Evolutionary conservation across 106 monocot genomes (phyloP).

Genomic region (Apostasia ramifera): DNA sequence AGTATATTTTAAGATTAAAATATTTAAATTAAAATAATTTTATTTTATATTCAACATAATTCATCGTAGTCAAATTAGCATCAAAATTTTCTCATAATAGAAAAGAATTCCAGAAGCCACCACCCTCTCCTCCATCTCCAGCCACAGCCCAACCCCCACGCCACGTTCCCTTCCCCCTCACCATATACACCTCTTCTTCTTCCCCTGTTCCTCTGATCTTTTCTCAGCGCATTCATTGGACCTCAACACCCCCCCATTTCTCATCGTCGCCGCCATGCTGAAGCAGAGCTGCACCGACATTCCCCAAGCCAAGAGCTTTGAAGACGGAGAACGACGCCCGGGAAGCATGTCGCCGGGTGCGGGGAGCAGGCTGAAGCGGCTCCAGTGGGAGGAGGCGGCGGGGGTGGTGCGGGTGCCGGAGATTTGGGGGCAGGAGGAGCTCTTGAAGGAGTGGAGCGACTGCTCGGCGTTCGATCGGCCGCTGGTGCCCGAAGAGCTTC

Average conservation of each 20-base stretch:
- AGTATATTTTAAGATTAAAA: too few species aligned
- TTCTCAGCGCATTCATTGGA: too few species aligned
- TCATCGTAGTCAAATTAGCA: too few species aligned
- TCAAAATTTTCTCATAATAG: too few species aligned
- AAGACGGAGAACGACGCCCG: not conserved
- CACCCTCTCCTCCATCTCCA: not conserved
- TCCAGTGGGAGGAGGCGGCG: constrained; percentile 30
- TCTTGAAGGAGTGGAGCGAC: constrained; percentile 39
- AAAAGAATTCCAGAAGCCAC: too few species aligned
- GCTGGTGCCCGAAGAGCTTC: constrained; percentile 16
- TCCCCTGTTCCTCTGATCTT: not conserved
- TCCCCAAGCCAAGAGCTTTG: not conserved
- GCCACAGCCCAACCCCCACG: not conserved
- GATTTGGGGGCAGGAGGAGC: constrained; percentile 36
- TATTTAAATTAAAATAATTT: too few species aligned
- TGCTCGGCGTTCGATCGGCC: constrained; percentile 32
- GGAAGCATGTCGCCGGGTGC: constrained; percentile 1
- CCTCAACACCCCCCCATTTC: not conserved
- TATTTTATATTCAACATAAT: too few species aligned
- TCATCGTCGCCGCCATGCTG: not conserved
- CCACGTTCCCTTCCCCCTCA: not conserved
- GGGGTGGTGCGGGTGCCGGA: constrained; percentile 44
- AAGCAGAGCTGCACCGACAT: not conserved
- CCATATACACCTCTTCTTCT: not conserved
- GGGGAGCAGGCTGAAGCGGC: constrained; percentile 32